Evolutionary conservation across 2,329 filamentous ascomycete genomes (phyloP).

Genomic region (Colletotrichum neosansevieriae): DNA sequence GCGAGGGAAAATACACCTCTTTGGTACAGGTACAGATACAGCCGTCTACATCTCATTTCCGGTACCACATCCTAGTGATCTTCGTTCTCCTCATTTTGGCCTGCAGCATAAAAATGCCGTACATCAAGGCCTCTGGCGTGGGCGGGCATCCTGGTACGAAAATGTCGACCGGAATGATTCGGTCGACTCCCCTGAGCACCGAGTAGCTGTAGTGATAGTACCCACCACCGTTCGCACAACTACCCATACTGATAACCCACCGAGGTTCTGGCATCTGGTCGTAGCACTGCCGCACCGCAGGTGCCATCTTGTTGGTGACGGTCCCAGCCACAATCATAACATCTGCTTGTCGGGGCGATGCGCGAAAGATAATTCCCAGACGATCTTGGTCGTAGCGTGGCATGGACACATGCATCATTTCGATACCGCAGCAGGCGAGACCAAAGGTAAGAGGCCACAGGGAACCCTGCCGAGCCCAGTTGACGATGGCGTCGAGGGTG

Average conservation of each 20-base stretch:
- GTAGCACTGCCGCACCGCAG: slow-evolving; percentile 72
- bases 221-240: slow-evolving; percentile 77
- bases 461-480: slow-evolving; percentile 70
- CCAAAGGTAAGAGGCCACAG: slow-evolving; percentile 72
- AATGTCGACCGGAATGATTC: slow-evolving; percentile 75
- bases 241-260: slow-evolving; percentile 77
- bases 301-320: slow-evolving; percentile 76
- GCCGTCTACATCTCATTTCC: slow-evolving; percentile 51
- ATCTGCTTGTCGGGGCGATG: slow-evolving; percentile 73
- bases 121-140: slow-evolving; percentile 61
- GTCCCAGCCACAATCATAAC: slow-evolving; percentile 77
- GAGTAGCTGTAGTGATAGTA: slow-evolving; percentile 82
- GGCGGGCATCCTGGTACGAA: slow-evolving; percentile 75
- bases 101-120: slow-evolving; percentile 75
- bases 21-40: too few species aligned
- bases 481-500: slow-evolving; percentile 65
- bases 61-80: slow-evolving; percentile 63
- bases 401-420: slow-evolving; percentile 75
- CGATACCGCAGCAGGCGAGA: slow-evolving; percentile 72
- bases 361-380: slow-evolving; percentile 75
- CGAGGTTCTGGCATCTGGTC: slow-evolving; percentile 76
- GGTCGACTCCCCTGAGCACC: slow-evolving; percentile 73
- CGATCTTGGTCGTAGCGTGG: slow-evolving; percentile 74
- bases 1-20: too few species aligned
- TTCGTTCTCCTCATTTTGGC: slow-evolving; percentile 72